Base-by-base conservation (phyloP, 805 yeast species). In the Saturnispora hagleri region DNA sequence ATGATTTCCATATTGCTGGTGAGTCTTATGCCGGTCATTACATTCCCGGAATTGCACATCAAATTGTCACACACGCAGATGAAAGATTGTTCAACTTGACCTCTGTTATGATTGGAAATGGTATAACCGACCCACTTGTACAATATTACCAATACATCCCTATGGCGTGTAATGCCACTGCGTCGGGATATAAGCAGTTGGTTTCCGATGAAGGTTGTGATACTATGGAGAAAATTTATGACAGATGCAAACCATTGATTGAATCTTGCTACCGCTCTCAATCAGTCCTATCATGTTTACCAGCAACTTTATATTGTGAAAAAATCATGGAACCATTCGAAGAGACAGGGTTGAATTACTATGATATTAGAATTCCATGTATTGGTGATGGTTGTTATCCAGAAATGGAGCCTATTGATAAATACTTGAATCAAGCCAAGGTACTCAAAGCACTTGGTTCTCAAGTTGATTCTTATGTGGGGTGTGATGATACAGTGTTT, bases 21-120 rank as follows among this genome's bases (percentile, higher is more conserved):
- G 97, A 89, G 66, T 85, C 95, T 8, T 89, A 90, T 63, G 97
- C 91, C 18, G 97, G 97, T 48, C 95, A 89, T 64, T 90, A 91
- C 70, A 86, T 90, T 58, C 99, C 99, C 20, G 86, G 78, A 9
- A 86, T 89, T 69, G 95, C 95, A 7, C 66, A 79, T 53, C 95
- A 88, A 67, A 88, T 89, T 60, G 70, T 87, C 60, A 72, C 78
- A 40, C 88, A 86, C 61, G 73, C 77, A 24, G 65, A 61, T 22
- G 40, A 44, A 9, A 71, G 81, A 57, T 64, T 69, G 60, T 83
- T 83, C 69, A 76, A 85, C 60, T 75, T 88, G 61, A 73, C 83
- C 5, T 86, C 96, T 3, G 83, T 89, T 12, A 66, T 89, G 70
- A 88, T 89, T 63, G 97, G 97, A 62, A 89, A 89, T 66, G 97